Percentiles rank a stretch among this genome's conserved stretches.
phyloP scores from a whole-genome alignment of 257 asterid genomes.

The Vinca minor region DNA sequence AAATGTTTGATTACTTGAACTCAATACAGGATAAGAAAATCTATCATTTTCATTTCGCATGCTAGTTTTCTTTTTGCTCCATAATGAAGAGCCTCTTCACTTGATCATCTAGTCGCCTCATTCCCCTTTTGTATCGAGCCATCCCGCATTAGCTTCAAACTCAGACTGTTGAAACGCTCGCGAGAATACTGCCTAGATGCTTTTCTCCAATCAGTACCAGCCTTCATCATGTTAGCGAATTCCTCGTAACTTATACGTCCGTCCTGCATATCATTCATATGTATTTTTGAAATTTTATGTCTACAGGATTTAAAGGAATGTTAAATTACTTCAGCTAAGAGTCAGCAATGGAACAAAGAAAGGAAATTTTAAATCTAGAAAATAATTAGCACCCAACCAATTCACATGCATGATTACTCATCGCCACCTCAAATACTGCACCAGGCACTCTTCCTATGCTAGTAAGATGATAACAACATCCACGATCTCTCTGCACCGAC shows the following conservation, averaged over 20 bases:
- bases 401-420: not conserved
- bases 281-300: no score
- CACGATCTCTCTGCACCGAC: not conserved
- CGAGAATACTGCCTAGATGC: slow-evolving; percentile 30
- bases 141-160: slow-evolving; percentile 59
- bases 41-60: not conserved
- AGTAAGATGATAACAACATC: not conserved
- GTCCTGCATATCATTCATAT: no score
- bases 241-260: slow-evolving; percentile 75
- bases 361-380: no score
- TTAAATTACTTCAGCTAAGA: no score
- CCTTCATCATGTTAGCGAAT: slow-evolving; percentile 75
- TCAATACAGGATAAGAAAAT: no score
- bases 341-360: no score
- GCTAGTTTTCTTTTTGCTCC: not conserved
- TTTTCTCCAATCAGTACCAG: slow-evolving; percentile 84
- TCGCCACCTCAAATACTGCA: no score
- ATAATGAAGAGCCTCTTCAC: not conserved
- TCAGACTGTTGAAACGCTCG: slow-evolving; percentile 59
- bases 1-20: slow-evolving; percentile 2
- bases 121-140: slow-evolving; percentile 48
- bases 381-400: not conserved
- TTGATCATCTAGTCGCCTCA: slow-evolving; percentile 17
- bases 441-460: no score
- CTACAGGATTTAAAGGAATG: no score